Percentiles rank a stretch among this genome's conserved stretches.
phyloP scores from a whole-genome alignment of 1,139 yeast species.

The Blastobotrys illinoisensis region DNA sequence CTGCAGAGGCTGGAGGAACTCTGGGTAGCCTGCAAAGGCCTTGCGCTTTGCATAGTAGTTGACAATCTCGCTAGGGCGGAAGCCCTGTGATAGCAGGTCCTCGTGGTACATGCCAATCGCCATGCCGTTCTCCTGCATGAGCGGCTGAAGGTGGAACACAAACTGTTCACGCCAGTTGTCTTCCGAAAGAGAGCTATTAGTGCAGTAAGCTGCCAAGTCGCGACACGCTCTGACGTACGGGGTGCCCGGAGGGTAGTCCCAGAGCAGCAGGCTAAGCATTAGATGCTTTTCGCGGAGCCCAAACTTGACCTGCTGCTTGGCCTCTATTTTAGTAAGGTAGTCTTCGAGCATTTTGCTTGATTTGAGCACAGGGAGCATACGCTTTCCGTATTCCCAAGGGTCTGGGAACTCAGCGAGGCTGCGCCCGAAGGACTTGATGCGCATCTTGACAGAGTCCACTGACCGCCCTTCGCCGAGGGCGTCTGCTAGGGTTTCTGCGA shows the following conservation, averaged over 20 bases:
- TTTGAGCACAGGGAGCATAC: background rate
- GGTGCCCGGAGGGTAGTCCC: constrained; percentile 8
- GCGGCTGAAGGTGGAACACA: background rate
- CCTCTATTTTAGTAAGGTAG: background rate
- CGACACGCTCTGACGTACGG: background rate
- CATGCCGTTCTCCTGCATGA: background rate
- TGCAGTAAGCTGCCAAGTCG: background rate
- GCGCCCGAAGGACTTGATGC: background rate
- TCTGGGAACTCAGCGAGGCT: background rate
- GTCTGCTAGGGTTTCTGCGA: background rate
- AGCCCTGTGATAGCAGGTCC: background rate
- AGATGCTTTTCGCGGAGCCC: background rate
- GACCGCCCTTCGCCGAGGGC: background rate
- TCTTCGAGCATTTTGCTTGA: background rate
- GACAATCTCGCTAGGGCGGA: background rate
- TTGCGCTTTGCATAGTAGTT: background rate
- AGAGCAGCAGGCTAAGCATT: constrained; percentile 1
- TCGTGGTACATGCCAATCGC: background rate
- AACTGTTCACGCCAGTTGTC: background rate
- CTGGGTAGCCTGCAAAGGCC: background rate
- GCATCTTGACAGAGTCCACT: background rate
- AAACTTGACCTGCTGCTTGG: background rate
- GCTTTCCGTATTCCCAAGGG: background rate
- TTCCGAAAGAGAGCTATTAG: background rate
- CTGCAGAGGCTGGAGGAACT: background rate